phyloP scores from a whole-genome alignment of 2,329 filamentous ascomycete species.

The Aspergillus caelatus region DNA sequence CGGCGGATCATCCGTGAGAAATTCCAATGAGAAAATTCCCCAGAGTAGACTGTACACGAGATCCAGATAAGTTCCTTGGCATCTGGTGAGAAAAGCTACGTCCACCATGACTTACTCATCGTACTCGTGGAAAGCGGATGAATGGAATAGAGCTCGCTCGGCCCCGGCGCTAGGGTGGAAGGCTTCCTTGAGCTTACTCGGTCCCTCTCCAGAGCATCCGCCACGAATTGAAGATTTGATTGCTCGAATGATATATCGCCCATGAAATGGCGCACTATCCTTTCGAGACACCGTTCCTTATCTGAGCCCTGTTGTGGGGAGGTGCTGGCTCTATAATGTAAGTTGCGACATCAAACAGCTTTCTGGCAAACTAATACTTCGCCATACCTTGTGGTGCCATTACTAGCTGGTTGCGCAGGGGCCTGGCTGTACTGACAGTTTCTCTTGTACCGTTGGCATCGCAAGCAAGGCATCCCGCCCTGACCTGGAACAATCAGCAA shows the following conservation, averaged over 20 bases:
- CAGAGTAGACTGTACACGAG: slow-evolving; percentile 35
- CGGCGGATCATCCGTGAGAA: slow-evolving; percentile 38
- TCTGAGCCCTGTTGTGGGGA: not conserved
- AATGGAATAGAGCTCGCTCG: not conserved
- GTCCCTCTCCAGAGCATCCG: not conserved
- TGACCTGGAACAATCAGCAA: slow-evolving; percentile 34
- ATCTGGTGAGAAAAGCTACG: not conserved
- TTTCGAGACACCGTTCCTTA: not conserved
- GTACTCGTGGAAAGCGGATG: slow-evolving; percentile 18
- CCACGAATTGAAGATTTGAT: not conserved
- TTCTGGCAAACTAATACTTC: not conserved
- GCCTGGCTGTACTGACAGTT: slow-evolving; percentile 47
- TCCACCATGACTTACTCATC: slow-evolving; percentile 23
- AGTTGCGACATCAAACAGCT: not conserved
- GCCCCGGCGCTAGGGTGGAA: not conserved
- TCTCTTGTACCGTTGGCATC: slow-evolving; percentile 51
- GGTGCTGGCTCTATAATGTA: not conserved
- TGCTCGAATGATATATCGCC: not conserved
- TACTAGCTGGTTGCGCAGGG: slow-evolving; percentile 6
- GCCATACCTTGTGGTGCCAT: not conserved
- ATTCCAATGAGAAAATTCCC: slow-evolving; percentile 42
- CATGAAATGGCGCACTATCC: not conserved
- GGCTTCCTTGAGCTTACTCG: not conserved
- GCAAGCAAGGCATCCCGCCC: slow-evolving; percentile 52
- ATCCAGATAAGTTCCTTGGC: not conserved